Conservation (phyloP, 139 green algal species). For the Nannochloris sp. region DNA sequence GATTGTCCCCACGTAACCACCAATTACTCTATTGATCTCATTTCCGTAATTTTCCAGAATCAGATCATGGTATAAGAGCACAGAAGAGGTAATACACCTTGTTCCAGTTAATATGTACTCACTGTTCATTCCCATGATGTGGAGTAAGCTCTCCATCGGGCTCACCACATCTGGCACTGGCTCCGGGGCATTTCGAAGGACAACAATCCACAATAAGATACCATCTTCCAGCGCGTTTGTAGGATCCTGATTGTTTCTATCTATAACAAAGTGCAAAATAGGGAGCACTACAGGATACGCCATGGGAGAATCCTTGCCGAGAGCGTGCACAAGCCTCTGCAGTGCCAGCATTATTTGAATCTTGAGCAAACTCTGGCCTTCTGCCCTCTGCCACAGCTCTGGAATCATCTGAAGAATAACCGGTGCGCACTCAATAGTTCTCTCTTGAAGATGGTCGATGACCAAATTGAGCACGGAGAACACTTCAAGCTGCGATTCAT, state of each 20-base stretch:
- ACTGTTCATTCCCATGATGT: slow-evolving; percentile 49
- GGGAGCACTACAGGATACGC: slow-evolving; percentile 58
- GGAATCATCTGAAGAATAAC: slow-evolving; percentile 57
- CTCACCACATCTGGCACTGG: slow-evolving; percentile 40
- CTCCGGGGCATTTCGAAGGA: slow-evolving; percentile 63
- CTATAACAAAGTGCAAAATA: slow-evolving; percentile 51
- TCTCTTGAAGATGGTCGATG: slow-evolving; percentile 58
- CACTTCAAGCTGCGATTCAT: slow-evolving; percentile 67
- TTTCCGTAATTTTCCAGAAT: slow-evolving; percentile 56
- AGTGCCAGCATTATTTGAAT: slow-evolving; percentile 73
- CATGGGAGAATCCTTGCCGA: slow-evolving; percentile 43
- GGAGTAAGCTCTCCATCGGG: slow-evolving; percentile 47
- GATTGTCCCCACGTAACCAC: slow-evolving; percentile 41
- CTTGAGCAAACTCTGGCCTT: slow-evolving; percentile 64
- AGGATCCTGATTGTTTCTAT: slow-evolving; percentile 61
- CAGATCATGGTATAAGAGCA: slow-evolving; percentile 51
- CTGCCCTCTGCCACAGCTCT: slow-evolving; percentile 49
- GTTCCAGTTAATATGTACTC: slow-evolving; percentile 50
- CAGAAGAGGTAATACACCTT: slow-evolving; percentile 42
- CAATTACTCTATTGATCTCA: slow-evolving; percentile 39
- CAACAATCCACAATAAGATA: slow-evolving; percentile 67
- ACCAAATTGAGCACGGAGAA: slow-evolving; percentile 68
- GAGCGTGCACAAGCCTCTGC: slow-evolving; percentile 62
- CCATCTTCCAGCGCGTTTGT: slow-evolving; percentile 84
- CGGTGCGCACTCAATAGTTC: slow-evolving; percentile 36